phyloP scores from a whole-genome alignment of 768 basidiomycete genomes.

The Baorangia bicolor region DNA sequence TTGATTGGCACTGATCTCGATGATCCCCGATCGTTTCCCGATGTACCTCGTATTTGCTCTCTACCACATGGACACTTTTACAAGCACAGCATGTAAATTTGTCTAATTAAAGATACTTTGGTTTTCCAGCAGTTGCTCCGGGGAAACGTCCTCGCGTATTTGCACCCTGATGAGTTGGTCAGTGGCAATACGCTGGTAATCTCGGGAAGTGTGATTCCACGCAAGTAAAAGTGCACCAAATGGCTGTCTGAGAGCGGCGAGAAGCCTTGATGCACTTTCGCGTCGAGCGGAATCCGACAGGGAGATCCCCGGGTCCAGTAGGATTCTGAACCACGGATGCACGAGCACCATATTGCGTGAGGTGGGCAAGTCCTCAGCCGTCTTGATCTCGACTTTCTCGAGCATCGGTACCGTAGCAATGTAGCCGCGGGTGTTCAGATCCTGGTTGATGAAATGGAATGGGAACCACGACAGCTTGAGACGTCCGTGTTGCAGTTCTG shows the following conservation, averaged over 20 bases:
- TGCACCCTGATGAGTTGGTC: constrained; percentile 6
- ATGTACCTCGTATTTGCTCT: too few species aligned
- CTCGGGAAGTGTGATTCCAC: not conserved
- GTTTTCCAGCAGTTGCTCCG: constrained; percentile 1
- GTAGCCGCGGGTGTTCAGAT: not conserved
- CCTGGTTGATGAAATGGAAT: not conserved
- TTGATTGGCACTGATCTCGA: too few species aligned
- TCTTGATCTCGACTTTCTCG: constrained; percentile 6
- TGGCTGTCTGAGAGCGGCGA: constrained; percentile 6
- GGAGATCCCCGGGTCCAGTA: constrained; percentile 1
- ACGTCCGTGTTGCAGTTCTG: constrained; percentile 10
- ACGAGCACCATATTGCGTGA: constrained; percentile 9
- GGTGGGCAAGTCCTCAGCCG: constrained; percentile 1
- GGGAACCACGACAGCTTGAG: constrained; percentile 10
- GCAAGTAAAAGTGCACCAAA: constrained; percentile 19
- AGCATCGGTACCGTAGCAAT: not conserved
- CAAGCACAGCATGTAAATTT: constrained; percentile 11
- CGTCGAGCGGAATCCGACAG: not conserved
- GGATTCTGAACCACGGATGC: constrained; percentile 14
- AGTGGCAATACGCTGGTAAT: constrained; percentile 12
- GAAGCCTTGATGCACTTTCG: constrained; percentile 2
- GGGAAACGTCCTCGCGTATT: constrained; percentile 6
- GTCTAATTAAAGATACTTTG: not conserved
- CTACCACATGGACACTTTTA: too few species aligned
- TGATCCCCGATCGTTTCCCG: too few species aligned